These are phyloP conservation scores for Torulaspora pretoriensis DNA, from an alignment of 1,139 yeast genomes.

Conservation along the genomic window DNA sequence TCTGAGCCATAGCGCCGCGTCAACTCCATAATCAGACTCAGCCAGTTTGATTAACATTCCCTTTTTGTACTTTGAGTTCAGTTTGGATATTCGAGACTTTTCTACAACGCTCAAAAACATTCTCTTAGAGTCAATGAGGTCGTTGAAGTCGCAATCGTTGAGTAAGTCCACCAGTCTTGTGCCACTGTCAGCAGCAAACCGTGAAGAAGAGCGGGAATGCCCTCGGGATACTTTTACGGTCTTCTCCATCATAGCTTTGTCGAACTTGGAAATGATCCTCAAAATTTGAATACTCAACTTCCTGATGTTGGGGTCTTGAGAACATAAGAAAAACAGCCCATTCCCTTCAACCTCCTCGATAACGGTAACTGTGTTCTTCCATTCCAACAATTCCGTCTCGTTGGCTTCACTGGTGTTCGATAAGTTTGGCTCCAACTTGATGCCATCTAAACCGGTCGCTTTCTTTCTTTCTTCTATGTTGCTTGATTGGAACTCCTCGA, in stretches of 20 bases:
- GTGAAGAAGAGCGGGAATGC: slow-evolving; percentile 61
- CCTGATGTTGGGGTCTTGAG: slow-evolving; percentile 75
- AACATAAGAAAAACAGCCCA: slow-evolving; percentile 85
- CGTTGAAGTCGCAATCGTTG: slow-evolving; percentile 64
- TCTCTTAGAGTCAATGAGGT: slow-evolving; percentile 56
- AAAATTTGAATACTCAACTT: slow-evolving; percentile 71
- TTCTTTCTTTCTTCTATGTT: slow-evolving; percentile 31
- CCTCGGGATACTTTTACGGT: slow-evolving; percentile 33
- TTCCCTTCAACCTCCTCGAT: slow-evolving; percentile 95
- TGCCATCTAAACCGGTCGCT: slow-evolving; percentile 33
- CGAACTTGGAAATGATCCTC: slow-evolving; percentile 76
- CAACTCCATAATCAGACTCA: slow-evolving; percentile 91
- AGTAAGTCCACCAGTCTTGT: slow-evolving; percentile 74
- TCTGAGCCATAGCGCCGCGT: slow-evolving; percentile 91
- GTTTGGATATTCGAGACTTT: slow-evolving; percentile 60
- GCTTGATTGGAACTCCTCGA: slow-evolving; percentile 50
- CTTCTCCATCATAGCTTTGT: slow-evolving; percentile 64
- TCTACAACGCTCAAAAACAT: slow-evolving; percentile 75
- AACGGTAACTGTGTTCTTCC: slow-evolving; percentile 74
- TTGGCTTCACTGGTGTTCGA: slow-evolving; percentile 38
- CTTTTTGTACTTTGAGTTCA: slow-evolving; percentile 53
- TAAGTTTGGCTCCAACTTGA: slow-evolving; percentile 28
- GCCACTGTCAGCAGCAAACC: slow-evolving; percentile 75
- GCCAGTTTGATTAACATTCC: slow-evolving; percentile 71
- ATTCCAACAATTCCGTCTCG: slow-evolving; percentile 64